phyloP scores from a whole-genome alignment of 2,329 filamentous ascomycete genomes.

The Trichoderma sp. region DNA sequence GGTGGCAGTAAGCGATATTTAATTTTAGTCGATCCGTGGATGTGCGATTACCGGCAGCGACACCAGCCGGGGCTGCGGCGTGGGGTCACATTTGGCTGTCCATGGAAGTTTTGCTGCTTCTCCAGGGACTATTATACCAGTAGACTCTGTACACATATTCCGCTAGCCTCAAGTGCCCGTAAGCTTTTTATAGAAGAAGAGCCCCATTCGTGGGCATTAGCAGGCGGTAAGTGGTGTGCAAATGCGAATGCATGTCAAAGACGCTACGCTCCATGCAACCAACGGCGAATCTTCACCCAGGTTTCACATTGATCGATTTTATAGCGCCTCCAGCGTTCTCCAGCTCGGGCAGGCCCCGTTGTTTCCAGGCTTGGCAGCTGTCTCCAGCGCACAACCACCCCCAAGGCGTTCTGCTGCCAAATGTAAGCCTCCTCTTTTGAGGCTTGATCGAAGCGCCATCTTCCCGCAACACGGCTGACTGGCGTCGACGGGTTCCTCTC shows the following conservation, averaged over 20 bases:
- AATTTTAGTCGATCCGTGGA: constrained; percentile 13
- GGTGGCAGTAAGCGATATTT: constrained; percentile 2
- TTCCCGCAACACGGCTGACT: constrained; percentile 12
- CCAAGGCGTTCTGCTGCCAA: not conserved
- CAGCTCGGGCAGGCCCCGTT: not conserved
- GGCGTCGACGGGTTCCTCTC: constrained; percentile 11
- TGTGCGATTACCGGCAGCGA: constrained; percentile 9
- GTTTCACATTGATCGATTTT: not conserved
- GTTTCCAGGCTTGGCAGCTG: constrained; percentile 8
- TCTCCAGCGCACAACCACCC: not conserved
- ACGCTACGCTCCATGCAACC: not conserved
- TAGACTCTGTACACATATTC: not conserved
- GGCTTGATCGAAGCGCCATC: constrained; percentile 10
- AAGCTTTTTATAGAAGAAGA: not conserved
- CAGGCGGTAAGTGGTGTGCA: not conserved
- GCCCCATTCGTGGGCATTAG: not conserved
- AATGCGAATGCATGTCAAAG: not conserved
- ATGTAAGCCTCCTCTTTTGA: constrained; percentile 16
- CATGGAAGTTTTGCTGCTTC: not conserved
- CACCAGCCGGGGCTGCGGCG: not conserved
- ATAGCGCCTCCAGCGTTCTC: not conserved
- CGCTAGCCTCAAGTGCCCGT: not conserved
- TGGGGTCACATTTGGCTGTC: not conserved
- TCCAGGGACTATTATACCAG: not conserved
- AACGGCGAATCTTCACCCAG: not conserved